A percentile compares a stretch with the other conserved stretches of the same genome.
Evolutionary conservation across 176 grass and related monocot genomes (phyloP).

Genomic region (Zizania latifolia): DNA sequence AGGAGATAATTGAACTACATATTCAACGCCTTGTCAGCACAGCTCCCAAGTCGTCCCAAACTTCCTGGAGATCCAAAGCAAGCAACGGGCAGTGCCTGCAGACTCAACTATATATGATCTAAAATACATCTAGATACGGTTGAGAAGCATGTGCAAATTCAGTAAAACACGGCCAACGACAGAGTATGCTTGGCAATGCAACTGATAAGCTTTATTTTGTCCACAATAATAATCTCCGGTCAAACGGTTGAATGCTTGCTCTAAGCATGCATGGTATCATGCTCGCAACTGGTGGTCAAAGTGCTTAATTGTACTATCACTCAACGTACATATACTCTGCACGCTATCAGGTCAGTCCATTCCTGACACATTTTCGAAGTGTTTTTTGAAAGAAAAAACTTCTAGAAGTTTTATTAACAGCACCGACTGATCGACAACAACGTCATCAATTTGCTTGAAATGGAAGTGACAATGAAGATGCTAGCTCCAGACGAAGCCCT

Average conservation of each 20-base stretch:
- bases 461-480: neutral
- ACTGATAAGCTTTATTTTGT: neutral
- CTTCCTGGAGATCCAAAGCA: slow-evolving; percentile 25
- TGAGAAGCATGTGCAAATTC: slow-evolving; percentile 35
- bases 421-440: neutral
- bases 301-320: neutral
- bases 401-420: neutral
- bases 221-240: neutral
- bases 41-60: slow-evolving; percentile 26
- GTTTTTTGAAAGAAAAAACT: too few relatives aligned
- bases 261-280: neutral
- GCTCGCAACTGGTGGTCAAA: slow-evolving; percentile 9
- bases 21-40: neutral
- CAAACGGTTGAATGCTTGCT: neutral
- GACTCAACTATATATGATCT: neutral
- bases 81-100: neutral
- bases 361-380: too few relatives aligned
- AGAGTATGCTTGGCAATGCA: neutral
- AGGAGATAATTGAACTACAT: neutral
- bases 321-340: slow-evolving; percentile 18
- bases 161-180: slow-evolving; percentile 21
- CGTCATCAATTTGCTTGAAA: neutral
- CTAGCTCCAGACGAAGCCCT: neutral
- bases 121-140: slow-evolving; percentile 19
- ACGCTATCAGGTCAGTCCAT: too few relatives aligned